These are phyloP conservation scores for Globomyces sp. DNA, from an alignment of 371 early-diverging fungal genomes.

Conservation along the genomic window DNA sequence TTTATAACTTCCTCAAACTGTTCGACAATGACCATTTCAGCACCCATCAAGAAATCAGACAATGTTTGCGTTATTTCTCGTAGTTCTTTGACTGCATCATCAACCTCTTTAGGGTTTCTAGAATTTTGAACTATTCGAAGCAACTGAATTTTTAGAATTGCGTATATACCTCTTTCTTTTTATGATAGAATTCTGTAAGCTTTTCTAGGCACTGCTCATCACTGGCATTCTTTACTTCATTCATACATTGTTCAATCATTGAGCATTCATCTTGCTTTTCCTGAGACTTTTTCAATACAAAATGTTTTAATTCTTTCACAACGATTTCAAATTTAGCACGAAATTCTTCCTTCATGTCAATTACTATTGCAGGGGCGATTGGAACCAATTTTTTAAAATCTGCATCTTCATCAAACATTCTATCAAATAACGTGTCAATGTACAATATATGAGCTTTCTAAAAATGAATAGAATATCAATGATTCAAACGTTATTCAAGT, in stretches of 20 bases:
- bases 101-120: conserved; percentile 40
- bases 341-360: conserved; percentile 35
- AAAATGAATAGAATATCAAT: not conserved
- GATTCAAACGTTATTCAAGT: conserved; percentile 32
- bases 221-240: conserved; percentile 31
- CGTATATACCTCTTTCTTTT: conserved; percentile 44
- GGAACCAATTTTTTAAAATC: conserved; percentile 45
- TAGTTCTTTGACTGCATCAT: conserved; percentile 37
- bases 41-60: conserved; percentile 42
- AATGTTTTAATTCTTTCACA: conserved; percentile 44
- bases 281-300: conserved; percentile 38
- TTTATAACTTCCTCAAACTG: conserved; percentile 54
- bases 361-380: conserved; percentile 34
- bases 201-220: conserved; percentile 37
- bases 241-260: conserved; percentile 32
- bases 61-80: conserved; percentile 32
- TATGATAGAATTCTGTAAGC: conserved; percentile 39
- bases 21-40: conserved; percentile 53
- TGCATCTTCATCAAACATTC: conserved; percentile 47
- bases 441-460: conserved; percentile 47
- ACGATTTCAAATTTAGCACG: conserved; percentile 49
- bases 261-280: conserved; percentile 43
- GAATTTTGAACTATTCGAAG: conserved; percentile 35
- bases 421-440: conserved; percentile 47
- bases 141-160: conserved; percentile 20